Conservation (phyloP, 139 green algal species). For the Chlorella vulgaris region DNA sequence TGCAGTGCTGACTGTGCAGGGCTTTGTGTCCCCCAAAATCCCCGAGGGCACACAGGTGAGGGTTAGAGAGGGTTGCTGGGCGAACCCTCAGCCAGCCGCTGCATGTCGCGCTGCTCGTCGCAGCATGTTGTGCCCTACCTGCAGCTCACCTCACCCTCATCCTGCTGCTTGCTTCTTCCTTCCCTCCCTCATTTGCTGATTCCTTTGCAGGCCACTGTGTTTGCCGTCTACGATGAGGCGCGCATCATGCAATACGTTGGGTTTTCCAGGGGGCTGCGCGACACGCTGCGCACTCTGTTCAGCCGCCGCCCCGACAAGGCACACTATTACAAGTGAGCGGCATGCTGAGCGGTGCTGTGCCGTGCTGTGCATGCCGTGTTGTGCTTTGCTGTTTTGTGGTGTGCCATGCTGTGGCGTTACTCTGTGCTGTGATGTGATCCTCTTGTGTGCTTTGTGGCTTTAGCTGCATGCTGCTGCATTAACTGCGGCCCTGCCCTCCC, state of each 20-base stretch:
- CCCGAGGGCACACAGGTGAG: constrained; percentile 21
- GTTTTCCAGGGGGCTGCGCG: constrained; percentile 83
- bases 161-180: too few relatives aligned
- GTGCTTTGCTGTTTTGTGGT: neutral
- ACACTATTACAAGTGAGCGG: constrained; percentile 77
- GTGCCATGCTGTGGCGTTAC: neutral
- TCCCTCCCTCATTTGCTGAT: too few relatives aligned
- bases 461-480: neutral
- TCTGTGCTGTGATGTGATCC: neutral
- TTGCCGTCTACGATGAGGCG: constrained; percentile 84
- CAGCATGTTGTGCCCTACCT: too few relatives aligned
- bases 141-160: too few relatives aligned
- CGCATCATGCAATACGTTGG: constrained; percentile 92
- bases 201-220: constrained; percentile 78
- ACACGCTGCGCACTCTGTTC: constrained; percentile 82
- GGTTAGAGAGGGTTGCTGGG: too few relatives aligned
- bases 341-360: neutral
- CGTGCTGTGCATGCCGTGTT: neutral
- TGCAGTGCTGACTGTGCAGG: constrained; percentile 8
- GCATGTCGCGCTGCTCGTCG: too few relatives aligned
- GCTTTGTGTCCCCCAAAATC: constrained; percentile 6
- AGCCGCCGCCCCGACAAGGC: constrained; percentile 80
- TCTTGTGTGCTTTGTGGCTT: neutral
- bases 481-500: neutral
- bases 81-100: too few relatives aligned